A percentile compares a stretch with the other conserved stretches of the same genome.
phyloP scores from a whole-genome alignment of 495 filamentous ascomycete genomes.

The Hypomontagnella monticulosa region DNA sequence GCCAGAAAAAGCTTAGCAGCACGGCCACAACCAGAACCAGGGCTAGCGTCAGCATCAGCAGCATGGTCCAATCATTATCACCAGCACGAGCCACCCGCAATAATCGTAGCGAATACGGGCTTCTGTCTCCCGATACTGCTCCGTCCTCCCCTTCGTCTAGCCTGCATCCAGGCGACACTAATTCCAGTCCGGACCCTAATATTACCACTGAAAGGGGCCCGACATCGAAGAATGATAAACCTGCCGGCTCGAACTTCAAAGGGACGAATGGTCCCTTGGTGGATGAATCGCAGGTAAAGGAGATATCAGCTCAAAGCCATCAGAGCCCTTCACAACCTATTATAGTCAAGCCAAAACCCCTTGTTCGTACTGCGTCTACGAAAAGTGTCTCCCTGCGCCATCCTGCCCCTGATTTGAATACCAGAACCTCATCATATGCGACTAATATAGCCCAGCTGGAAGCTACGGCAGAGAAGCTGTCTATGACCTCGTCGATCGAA shows the following conservation, averaged over 20 bases:
- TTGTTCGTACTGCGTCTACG: slow-evolving; percentile 68
- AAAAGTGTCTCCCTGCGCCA: slow-evolving; percentile 72
- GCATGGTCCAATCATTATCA: slow-evolving; percentile 38
- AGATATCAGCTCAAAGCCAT: slow-evolving; percentile 24
- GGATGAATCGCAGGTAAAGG: slow-evolving; percentile 19
- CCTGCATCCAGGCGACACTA: slow-evolving; percentile 13
- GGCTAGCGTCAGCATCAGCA: slow-evolving; percentile 21
- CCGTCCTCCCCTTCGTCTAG: slow-evolving; percentile 37
- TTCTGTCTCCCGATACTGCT: slow-evolving; percentile 35
- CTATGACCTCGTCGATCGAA: slow-evolving; percentile 79
- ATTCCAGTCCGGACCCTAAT: slow-evolving; percentile 10
- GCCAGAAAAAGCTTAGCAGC: slow-evolving; percentile 26
- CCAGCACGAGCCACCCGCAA: slow-evolving; percentile 39
- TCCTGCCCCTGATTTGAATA: slow-evolving; percentile 79
- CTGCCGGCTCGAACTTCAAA: slow-evolving; percentile 8
- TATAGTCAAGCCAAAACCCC: slow-evolving; percentile 52
- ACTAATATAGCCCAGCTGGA: slow-evolving; percentile 86
- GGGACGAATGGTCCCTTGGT: slow-evolving; percentile 12
- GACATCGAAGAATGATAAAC: slow-evolving; percentile 3
- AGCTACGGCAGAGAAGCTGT: slow-evolving; percentile 81
- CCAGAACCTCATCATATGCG: slow-evolving; percentile 75
- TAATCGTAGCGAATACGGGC: slow-evolving; percentile 39
- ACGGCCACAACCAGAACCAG: slow-evolving; percentile 32
- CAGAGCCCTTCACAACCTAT: slow-evolving; percentile 29
- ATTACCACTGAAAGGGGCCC: background rate